Base-by-base conservation (phyloP, 306 rosid genomes). In the Corylus americana region DNA sequence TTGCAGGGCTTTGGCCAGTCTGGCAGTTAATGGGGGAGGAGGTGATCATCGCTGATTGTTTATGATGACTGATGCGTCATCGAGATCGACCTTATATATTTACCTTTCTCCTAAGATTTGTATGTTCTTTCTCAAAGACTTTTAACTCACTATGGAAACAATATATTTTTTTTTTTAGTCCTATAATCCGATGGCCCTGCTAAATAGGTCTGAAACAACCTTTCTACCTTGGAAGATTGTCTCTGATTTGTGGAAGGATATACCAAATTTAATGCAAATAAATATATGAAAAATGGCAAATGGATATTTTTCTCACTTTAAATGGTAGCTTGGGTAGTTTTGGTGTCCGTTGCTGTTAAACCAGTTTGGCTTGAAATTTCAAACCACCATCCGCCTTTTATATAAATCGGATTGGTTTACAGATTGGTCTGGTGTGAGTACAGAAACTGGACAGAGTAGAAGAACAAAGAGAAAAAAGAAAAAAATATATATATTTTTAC, bases 1-100 rank as follows among this genome's bases (percentile, higher is more conserved):
- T 81, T 74, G 83, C 92, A 93, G 98, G 92, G 87, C 91, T 85
- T 69, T 72, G 53, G 81, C 89, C 69, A 44, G 81, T 31, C 67
- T 73, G 57, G 73, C 81, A 48, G 85, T 74, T 62, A 87, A 85
- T 55, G 89, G 94, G 75, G 87, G 89, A 80, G 85, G 88, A 85
- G 85, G 89, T 71, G 90, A 88, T 73, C 82, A 83, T 86, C 92
- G 73, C 61, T 90, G 89, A 93, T 82, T 63, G 76, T 73, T 69
- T 0, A 49, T 29, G 87, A 42, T 42, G 45, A 42, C 45, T 42
- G 45, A 73, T 74, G 76, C 84, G 44, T 74, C 50, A 16, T 48
- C 51, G 31, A 86, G 78, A 59, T 71, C 77, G 31, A 54, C 78
- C 29, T 86, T 78, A 71, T 54, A 81, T 83, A 71, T 54, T 77